These are phyloP conservation scores for Suhomyces chickasaworum DNA, from an alignment of 1,139 yeast species.

Conservation along the genomic window DNA sequence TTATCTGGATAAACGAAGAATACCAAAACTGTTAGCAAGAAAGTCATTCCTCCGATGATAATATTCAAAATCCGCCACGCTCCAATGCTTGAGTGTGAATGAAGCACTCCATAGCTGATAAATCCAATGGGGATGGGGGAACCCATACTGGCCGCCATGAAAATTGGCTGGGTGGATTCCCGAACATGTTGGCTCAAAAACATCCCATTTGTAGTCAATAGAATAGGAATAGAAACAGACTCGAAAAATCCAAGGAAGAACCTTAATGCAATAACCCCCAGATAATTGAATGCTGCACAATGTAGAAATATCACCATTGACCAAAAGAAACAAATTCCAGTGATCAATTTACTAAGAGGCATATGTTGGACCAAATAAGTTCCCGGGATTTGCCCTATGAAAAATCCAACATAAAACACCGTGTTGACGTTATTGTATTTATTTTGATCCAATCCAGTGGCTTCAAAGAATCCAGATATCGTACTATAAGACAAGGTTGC, in stretches of 20 bases:
- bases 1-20: slow-evolving; percentile 45
- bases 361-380: slow-evolving; percentile 34
- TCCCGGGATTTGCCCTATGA: slow-evolving; percentile 37
- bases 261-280: slow-evolving; percentile 43
- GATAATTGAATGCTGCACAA: slow-evolving; percentile 40
- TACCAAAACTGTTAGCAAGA: slow-evolving; percentile 30
- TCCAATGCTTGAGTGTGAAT: slow-evolving; percentile 28
- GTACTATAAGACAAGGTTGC: slow-evolving; percentile 46
- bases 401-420: slow-evolving; percentile 40
- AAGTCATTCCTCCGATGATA: slow-evolving; percentile 46
- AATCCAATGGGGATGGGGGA: slow-evolving; percentile 48
- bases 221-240: slow-evolving; percentile 40
- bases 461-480: slow-evolving; percentile 43
- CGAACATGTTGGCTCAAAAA: slow-evolving; percentile 44
- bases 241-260: slow-evolving; percentile 51
- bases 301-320: slow-evolving; percentile 39
- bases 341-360: slow-evolving; percentile 35
- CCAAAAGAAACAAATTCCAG: slow-evolving; percentile 37
- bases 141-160: slow-evolving; percentile 48
- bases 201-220: slow-evolving; percentile 45
- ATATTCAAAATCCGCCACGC: slow-evolving; percentile 44
- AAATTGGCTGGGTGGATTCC: slow-evolving; percentile 44
- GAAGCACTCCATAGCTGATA: slow-evolving; percentile 46
- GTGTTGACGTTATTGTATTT: slow-evolving; percentile 42
- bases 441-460: slow-evolving; percentile 34